Conservation (phyloP, 345 rosid genomes). For the Durio zibethinus region DNA sequence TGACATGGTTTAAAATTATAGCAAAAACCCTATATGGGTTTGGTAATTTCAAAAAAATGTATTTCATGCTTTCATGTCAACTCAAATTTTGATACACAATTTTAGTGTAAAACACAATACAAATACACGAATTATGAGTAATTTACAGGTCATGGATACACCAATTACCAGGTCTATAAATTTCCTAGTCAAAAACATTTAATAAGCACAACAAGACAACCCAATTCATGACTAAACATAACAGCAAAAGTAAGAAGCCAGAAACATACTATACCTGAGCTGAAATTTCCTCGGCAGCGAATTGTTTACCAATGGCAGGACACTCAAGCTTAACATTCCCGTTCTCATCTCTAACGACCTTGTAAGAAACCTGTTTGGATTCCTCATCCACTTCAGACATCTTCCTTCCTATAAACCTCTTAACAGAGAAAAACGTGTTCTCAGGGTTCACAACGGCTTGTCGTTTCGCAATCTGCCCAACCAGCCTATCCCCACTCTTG, state of each 20-base stretch:
- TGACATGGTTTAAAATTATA: too few relatives aligned
- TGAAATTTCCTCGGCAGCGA: constrained; percentile 97
- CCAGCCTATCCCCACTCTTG: constrained; percentile 79
- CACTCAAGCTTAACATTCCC: constrained; percentile 95
- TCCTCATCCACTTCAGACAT: constrained; percentile 96
- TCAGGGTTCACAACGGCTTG: constrained; percentile 99
- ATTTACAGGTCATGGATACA: too few relatives aligned
- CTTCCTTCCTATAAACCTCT: constrained; percentile 97
- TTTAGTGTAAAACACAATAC: too few relatives aligned
- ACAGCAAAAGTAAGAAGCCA: neutral
- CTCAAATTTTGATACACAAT: too few relatives aligned
- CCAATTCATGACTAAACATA: neutral
- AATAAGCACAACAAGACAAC: neutral
- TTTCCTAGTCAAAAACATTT: neutral
- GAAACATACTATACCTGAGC: constrained; percentile 65
- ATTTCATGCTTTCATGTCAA: too few relatives aligned
- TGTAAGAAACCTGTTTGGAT: constrained; percentile 88
- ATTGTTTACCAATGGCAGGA: constrained; percentile 86
- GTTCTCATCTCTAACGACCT: constrained; percentile 80
- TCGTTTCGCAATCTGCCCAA: constrained; percentile 95
- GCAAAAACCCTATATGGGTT: too few relatives aligned
- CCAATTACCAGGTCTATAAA: too few relatives aligned
- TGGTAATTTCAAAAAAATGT: too few relatives aligned
- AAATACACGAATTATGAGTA: too few relatives aligned
- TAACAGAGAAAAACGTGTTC: constrained; percentile 95